These are phyloP conservation scores for Petunia axillaris DNA, from an alignment of 257 asterid genomes.

Conservation along the genomic window DNA sequence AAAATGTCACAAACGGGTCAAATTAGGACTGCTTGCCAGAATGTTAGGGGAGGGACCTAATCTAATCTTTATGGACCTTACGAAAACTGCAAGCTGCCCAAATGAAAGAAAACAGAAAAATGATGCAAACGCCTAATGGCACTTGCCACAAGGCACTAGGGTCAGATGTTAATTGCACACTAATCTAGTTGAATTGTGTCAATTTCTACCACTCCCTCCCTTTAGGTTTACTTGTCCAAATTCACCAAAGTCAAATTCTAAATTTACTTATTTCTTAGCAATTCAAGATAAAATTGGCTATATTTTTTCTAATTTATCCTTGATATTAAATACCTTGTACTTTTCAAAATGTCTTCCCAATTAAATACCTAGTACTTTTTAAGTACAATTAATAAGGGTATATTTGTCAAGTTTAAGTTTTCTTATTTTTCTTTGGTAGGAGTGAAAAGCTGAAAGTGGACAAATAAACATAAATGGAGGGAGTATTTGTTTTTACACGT, in stretches of 20 bases:
- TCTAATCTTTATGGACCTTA: not conserved
- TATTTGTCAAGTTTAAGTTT: not conserved
- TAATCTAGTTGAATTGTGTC: not conserved
- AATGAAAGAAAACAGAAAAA: not conserved
- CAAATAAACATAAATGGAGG: too few relatives aligned
- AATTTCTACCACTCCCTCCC: not conserved
- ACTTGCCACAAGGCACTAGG: not conserved
- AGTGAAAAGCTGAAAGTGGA: not conserved
- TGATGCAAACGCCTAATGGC: not conserved
- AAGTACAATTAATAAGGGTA: too few relatives aligned
- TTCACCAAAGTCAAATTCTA: not conserved
- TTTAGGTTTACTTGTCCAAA: too few relatives aligned
- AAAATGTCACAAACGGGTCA: not conserved
- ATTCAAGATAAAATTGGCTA: not conserved
- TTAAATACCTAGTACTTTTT: too few relatives aligned
- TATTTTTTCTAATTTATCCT: not conserved
- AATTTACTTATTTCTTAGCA: too few relatives aligned
- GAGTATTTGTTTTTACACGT: too few relatives aligned
- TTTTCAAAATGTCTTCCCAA: too few relatives aligned
- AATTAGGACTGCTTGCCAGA: conserved; percentile 6
- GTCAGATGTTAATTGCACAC: not conserved
- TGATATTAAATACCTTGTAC: too few relatives aligned
- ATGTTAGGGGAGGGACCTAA: not conserved
- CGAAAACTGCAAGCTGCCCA: not conserved
- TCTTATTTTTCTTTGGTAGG: not conserved